Conservation (phyloP, 2,329 filamentous ascomycete species). For the Cytospora piceicola region DNA sequence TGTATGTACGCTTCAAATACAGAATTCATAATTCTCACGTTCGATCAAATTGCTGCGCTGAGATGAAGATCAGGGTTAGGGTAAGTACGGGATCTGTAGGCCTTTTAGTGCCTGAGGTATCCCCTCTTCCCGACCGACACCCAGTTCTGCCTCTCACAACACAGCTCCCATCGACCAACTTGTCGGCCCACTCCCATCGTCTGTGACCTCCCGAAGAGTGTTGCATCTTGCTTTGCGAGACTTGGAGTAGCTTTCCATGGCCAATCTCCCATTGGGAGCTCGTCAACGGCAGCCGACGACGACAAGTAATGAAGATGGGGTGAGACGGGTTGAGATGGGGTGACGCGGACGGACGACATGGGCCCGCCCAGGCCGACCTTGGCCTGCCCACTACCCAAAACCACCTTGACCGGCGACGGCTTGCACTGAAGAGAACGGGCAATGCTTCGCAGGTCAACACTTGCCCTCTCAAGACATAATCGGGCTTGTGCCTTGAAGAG, state of each 20-base stretch:
- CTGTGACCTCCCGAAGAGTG: neutral
- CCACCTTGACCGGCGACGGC: constrained; percentile 10
- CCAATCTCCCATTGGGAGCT: neutral
- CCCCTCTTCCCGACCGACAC: constrained; percentile 2
- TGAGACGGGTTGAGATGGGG: neutral
- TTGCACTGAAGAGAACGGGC: neutral
- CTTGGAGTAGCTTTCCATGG: neutral
- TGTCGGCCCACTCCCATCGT: neutral
- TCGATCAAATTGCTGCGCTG: too few relatives aligned
- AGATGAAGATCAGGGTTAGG: neutral
- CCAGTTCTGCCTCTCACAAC: neutral
- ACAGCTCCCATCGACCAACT: constrained; percentile 1
- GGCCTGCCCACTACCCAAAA: neutral
- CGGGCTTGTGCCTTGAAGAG: constrained; percentile 8
- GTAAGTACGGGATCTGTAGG: neutral
- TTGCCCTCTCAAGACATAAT: neutral
- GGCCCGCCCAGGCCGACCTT: neutral
- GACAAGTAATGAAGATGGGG: neutral
- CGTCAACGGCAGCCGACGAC: neutral
- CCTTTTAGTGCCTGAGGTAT: constrained; percentile 1
- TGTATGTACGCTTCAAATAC: neutral
- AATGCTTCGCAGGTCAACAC: neutral
- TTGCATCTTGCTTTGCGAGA: neutral
- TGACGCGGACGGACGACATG: neutral
- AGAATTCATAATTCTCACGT: neutral